Evolutionary conservation across 768 basidiomycete species (phyloP), one percentile per base, ranked within the genome.

Genomic region (Gelatoporia subvermispora): DNA sequence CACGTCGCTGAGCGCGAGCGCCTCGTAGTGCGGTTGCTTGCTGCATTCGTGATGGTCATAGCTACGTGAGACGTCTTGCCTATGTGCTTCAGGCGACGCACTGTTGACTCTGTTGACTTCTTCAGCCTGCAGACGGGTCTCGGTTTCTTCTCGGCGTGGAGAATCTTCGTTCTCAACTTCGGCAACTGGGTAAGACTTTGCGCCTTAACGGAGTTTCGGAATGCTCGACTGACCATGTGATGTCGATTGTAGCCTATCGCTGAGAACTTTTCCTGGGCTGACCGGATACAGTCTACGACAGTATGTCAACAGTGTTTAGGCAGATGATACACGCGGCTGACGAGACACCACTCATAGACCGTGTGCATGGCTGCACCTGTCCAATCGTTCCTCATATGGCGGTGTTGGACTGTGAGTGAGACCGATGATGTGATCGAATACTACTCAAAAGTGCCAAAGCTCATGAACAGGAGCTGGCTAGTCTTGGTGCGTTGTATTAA

Each of bases 341-440:
- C 39, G 0, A n/a, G 8, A 16, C 15, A 10, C 39, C 11, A 15
- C 22, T 15, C 3, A 39, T 40, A 62, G 61, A 59, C 58, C 7
- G 46, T 54, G 7, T 17, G 53, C 13, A 56, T 64, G 45, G 58
- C 63, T 1, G 50, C 56, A 9, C 63, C 63, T 0, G 54, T 64
- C n/a, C 63, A 64, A 42, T 50, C 50, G 1, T 64, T 63, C 43
- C 50, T 61, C 10, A 61, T 56, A 23, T 60, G 60, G 58, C 52
- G 63, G 21, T 64, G 63, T 49, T 63, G 63, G 63, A 45, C 48
- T 24, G 62, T 64, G 21, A 43, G 17, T n/a, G 11, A 8, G 20
- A 4, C 21, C 42, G 10, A 13, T 25, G 3, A n/a, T 40, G 9
- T 25, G 22, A 20, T 9, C 40, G 15, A 41, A 41, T n/a, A n/a